Conservation (phyloP, 371 early-diverging fungal genomes). For the Apophysomyces elegans region DNA sequence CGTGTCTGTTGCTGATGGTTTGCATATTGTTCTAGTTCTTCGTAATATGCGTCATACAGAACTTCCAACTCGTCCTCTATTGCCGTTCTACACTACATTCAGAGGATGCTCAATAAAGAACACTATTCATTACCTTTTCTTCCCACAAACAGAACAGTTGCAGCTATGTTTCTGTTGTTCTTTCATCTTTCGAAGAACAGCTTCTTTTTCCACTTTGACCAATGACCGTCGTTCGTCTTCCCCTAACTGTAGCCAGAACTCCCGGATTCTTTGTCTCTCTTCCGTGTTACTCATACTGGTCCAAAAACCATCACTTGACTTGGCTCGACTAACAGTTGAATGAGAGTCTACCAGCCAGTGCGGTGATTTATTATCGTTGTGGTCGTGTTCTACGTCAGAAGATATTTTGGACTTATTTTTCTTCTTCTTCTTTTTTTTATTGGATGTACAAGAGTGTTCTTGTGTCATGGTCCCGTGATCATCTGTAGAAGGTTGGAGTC, state of each 20-base stretch:
- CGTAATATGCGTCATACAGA: conserved; percentile 91
- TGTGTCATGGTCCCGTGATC: conserved; percentile 6
- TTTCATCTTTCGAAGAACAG: conserved; percentile 89
- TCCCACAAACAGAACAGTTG: conserved; percentile 87
- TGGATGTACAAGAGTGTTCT: conserved; percentile 5
- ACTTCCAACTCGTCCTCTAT: conserved; percentile 91
- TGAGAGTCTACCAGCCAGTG: conserved; percentile 19
- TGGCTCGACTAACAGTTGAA: conserved; percentile 4
- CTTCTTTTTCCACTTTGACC: conserved; percentile 89
- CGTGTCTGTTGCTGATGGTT: conserved; percentile 71
- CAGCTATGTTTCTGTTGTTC: conserved; percentile 93
- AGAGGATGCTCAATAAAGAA: not conserved
- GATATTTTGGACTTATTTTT: conserved; percentile 15
- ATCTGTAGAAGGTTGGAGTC: not conserved
- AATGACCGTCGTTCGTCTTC: conserved; percentile 84
- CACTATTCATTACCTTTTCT: conserved; percentile 66
- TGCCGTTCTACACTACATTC: conserved; percentile 64
- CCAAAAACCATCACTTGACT: conserved; percentile 59
- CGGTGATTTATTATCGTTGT: conserved; percentile 3
- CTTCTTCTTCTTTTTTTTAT: conserved; percentile 28
- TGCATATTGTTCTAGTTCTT: conserved; percentile 88
- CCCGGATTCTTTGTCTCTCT: conserved; percentile 84
- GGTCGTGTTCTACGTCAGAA: conserved; percentile 5
- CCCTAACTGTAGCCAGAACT: conserved; percentile 88
- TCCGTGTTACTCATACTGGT: conserved; percentile 71